Conservation (phyloP, 352 stramenopile genomes). For the Pythium sp. region DNA sequence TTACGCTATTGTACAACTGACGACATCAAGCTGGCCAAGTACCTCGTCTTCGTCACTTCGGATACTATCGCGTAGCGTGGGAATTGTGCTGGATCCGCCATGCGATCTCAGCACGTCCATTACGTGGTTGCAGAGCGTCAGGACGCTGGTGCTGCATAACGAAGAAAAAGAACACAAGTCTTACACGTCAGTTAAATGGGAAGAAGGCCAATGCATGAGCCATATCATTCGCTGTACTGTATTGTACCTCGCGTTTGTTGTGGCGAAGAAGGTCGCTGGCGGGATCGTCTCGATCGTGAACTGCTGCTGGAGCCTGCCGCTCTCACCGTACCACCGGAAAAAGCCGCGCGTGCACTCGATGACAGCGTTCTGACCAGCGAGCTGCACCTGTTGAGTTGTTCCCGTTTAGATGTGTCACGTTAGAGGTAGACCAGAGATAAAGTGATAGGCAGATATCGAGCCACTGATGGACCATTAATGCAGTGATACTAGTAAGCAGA, state of each 20-base stretch:
- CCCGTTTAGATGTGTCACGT: background rate
- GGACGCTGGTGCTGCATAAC: slow-evolving; percentile 1
- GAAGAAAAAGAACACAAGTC: background rate
- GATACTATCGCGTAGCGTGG: background rate
- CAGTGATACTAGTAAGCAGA: background rate
- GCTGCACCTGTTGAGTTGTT: slow-evolving; percentile 10
- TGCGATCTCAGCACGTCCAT: slow-evolving; percentile 14
- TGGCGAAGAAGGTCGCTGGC: slow-evolving; percentile 16
- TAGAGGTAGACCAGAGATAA: background rate
- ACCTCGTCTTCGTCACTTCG: slow-evolving; percentile 3
- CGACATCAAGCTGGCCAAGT: background rate
- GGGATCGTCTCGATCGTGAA: slow-evolving; percentile 69
- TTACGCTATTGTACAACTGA: background rate
- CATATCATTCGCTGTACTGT: background rate
- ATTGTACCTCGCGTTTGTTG: background rate
- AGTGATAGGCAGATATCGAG: background rate
- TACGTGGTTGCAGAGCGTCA: slow-evolving; percentile 14
- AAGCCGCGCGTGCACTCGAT: slow-evolving; percentile 38
- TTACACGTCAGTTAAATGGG: background rate
- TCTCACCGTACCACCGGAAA: slow-evolving; percentile 43
- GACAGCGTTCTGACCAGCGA: background rate
- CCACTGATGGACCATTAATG: no score
- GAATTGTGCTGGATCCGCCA: slow-evolving; percentile 3
- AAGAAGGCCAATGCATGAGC: background rate
- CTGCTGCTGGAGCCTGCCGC: slow-evolving; percentile 32